Base-by-base conservation (phyloP, 805 yeast species). In the Cyberlindnera subsufficiens region DNA sequence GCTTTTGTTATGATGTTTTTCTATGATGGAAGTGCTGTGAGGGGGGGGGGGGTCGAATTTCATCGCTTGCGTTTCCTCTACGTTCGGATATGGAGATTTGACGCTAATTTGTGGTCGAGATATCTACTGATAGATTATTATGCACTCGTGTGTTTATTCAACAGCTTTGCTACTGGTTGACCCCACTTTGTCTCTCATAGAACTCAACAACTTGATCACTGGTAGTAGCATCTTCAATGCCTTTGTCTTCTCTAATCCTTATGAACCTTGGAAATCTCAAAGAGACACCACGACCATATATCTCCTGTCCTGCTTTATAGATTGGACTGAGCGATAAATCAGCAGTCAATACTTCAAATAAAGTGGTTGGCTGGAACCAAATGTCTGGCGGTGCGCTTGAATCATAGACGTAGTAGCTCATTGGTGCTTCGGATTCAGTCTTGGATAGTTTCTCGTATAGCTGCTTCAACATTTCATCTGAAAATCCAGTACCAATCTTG, bases 401-500 rank as follows among this genome's bases (percentile, higher is more conserved):
- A 56, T 85, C 93, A 58, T 76, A 87, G 2, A 81, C 71, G 49
- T 76, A 78, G 42, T 80, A 84, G 0, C 84, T 70, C 51, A 80
- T 83, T 2, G 96, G 84, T n/a, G 60, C 66, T 0, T 66, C 56
- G 13, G 78, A 74, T 41, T 80, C 93, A 0, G 88, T 78, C 3
- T 86, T 82, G 34, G 81, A 77, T 44, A 93, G 70, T 38, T 69
- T 69, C 20, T 72, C 75, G 54, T 81, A 71, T 29, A 93, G 61
- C 22, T 64, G 65, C 30, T 77, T 78, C 44, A 93, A 70, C 56
- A 80, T 75, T 50, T 83, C 97, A 51, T 93, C 99, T 33, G 89
- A 78, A 58, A 93, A 93, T 0, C 99, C 99, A 0, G 99, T 93
- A 38, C 99, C 99, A 42, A 95, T 90, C 61, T 93, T 93, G 67